These are phyloP conservation scores for Mortierella alpina DNA, from an alignment of 192 early-diverging fungal genomes.

Conservation along the genomic window DNA sequence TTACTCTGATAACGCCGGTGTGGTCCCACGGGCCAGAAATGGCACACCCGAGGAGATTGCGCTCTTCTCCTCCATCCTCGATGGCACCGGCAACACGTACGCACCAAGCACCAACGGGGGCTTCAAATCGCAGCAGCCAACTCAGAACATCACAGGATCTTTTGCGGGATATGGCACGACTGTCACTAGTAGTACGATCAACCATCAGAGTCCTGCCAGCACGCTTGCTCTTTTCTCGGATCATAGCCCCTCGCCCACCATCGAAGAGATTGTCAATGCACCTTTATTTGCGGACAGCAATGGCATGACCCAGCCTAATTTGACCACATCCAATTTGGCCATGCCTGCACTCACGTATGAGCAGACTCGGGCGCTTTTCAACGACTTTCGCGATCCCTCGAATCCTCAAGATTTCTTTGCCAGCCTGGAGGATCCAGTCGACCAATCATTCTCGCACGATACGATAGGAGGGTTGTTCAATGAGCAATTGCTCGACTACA, in stretches of 20 bases:
- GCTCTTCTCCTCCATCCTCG: constrained; percentile 38
- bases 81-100: constrained; percentile 41
- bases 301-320: constrained; percentile 3
- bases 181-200: not conserved
- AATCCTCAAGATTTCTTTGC: constrained; percentile 28
- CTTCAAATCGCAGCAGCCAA: not conserved
- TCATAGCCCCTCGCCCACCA: constrained; percentile 26
- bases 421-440: constrained; percentile 28
- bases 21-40: constrained; percentile 32
- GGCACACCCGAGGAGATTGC: constrained; percentile 33
- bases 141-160: not conserved
- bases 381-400: constrained; percentile 47
- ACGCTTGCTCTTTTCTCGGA: constrained; percentile 21
- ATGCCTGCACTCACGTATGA: constrained; percentile 32
- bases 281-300: constrained; percentile 23
- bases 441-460: constrained; percentile 1
- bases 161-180: not conserved
- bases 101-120: not conserved
- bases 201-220: constrained; percentile 17
- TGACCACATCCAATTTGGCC: constrained; percentile 2
- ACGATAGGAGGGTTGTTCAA: constrained; percentile 27
- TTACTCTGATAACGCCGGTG: constrained; percentile 33
- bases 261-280: constrained; percentile 33
- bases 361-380: constrained; percentile 45
- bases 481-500: constrained; percentile 39